Evolutionary conservation across 129 eudicot species (phyloP).

Genomic region (Glebionis coronaria): DNA sequence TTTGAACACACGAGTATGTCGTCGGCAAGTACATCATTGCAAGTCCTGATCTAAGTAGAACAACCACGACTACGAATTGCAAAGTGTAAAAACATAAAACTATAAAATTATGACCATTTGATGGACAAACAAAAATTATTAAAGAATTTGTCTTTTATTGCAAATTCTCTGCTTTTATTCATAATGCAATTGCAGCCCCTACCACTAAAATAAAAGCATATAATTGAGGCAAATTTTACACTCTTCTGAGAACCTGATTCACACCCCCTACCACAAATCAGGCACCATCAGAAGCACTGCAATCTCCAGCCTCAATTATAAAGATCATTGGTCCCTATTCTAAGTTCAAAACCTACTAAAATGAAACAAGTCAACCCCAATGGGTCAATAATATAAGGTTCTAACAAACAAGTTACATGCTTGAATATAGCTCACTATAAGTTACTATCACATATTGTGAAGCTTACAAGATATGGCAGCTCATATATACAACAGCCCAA

Average conservation of each 20-base stretch:
- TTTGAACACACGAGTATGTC: too few relatives aligned
- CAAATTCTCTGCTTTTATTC: too few relatives aligned
- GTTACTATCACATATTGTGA: not conserved
- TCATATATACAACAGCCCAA: conserved; percentile 11
- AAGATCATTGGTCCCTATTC: not conserved
- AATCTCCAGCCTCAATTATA: not conserved
- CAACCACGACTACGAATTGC: too few relatives aligned
- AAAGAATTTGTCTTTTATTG: too few relatives aligned
- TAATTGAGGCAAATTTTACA: not conserved
- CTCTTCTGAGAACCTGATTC: conserved; percentile 13
- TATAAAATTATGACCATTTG: too few relatives aligned
- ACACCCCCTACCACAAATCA: conserved; percentile 11
- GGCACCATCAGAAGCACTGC: conserved; percentile 12
- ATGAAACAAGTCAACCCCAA: conserved; percentile 4
- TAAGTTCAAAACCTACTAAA: not conserved
- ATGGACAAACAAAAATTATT: too few relatives aligned
- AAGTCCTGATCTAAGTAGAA: too few relatives aligned
- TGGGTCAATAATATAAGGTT: conserved; percentile 2
- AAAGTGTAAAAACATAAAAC: too few relatives aligned
- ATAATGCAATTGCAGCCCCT: too few relatives aligned
- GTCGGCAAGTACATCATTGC: too few relatives aligned
- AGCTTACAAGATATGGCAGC: conserved; percentile 11
- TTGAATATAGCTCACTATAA: not conserved
- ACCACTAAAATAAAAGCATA: not conserved
- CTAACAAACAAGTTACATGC: not conserved